Evolutionary conservation across 371 early-diverging fungal species (phyloP).

Genomic region (Mucor circinelloides): DNA sequence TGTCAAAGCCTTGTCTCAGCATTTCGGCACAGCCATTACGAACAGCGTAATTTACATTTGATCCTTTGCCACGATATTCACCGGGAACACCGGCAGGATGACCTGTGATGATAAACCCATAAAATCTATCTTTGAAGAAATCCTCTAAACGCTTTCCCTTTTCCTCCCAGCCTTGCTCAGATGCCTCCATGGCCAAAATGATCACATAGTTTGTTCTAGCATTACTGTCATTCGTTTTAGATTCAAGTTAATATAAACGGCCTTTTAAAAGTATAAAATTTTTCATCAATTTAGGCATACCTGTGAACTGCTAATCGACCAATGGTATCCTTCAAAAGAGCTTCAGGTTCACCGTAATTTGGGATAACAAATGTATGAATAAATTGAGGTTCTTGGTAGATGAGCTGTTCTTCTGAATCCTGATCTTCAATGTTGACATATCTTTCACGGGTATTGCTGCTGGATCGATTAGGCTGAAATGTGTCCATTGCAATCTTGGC

Average conservation of each 20-base stretch:
- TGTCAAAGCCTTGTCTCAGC: conserved; percentile 42
- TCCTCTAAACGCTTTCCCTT: conserved; percentile 63
- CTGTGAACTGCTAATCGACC: conserved; percentile 41
- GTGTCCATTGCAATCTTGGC: conserved; percentile 13
- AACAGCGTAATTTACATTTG: conserved; percentile 78
- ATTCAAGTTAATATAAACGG: not conserved
- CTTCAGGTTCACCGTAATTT: conserved; percentile 63
- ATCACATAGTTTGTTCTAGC: conserved; percentile 54
- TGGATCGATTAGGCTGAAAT: not conserved
- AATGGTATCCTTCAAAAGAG: conserved; percentile 47
- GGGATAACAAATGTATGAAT: conserved; percentile 63
- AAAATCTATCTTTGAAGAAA: conserved; percentile 51
- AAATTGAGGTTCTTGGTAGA: conserved; percentile 7
- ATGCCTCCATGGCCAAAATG: conserved; percentile 79
- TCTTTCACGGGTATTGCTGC: not conserved
- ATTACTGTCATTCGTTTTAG: conserved; percentile 24
- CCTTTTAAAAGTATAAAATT: not conserved
- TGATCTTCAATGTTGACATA: conserved; percentile 11
- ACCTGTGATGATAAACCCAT: conserved; percentile 62
- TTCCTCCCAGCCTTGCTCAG: conserved; percentile 57
- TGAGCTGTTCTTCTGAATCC: conserved; percentile 11
- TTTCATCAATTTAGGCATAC: conserved; percentile 19
- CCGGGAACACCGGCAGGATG: conserved; percentile 72
- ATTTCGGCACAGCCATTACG: conserved; percentile 37
- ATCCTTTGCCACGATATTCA: conserved; percentile 78